Evolutionary conservation across 2,329 filamentous ascomycete species (phyloP), one percentile per base, ranked within the genome.

Genomic region (Aspergillus costaricaensis): DNA sequence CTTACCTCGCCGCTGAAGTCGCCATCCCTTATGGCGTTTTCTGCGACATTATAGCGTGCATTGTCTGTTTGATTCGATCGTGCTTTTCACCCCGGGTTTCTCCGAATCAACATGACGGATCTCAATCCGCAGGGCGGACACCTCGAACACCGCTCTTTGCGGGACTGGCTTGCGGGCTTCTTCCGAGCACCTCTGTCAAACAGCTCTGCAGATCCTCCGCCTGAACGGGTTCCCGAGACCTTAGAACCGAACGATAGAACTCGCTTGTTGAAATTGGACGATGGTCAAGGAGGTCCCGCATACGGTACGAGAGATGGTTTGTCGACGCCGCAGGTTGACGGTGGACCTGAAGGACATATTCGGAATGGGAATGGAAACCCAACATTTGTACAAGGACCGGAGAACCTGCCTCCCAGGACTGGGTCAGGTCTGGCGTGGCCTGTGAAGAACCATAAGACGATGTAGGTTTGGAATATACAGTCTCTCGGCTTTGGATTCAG

Each of bases 341-440:
- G 59, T 76, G 77, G 23, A 76, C 81, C 60, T 67, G 76, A 49
- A 19, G 63, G 49, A 41, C 47, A 52, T 52, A 47, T 27, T 27
- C n/a, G 60, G 36, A 48, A 61, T 41, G 57, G 63, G 14, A 63
- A 61, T 62, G 78, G 78, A 12, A 69, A 80, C 19, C 66, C 81
- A 65, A 62, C 73, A 60, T 67, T 75, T 47, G 70, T 69, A n/a
- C 61, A 80, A 61, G 85, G 83, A 63, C 88, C 87, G 72, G 90
- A 88, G 51, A 73, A 72, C 47, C 89, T 88, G 81, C 89, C 86
- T 65, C 32, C 32, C 12, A 89, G 87, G 12, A 92, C 91, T 54
- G 86, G 86, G 68, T 82, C 96, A 39, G 90, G 90, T 7, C 84
- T 89, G 68, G 83, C 83, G 55, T 87, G 94, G 69, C 91, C 91